A percentile compares a stretch with the other conserved stretches of the same genome.
Evolutionary conservation across 2,329 filamentous ascomycete species (phyloP).

Genomic region (Claviceps arundinis): DNA sequence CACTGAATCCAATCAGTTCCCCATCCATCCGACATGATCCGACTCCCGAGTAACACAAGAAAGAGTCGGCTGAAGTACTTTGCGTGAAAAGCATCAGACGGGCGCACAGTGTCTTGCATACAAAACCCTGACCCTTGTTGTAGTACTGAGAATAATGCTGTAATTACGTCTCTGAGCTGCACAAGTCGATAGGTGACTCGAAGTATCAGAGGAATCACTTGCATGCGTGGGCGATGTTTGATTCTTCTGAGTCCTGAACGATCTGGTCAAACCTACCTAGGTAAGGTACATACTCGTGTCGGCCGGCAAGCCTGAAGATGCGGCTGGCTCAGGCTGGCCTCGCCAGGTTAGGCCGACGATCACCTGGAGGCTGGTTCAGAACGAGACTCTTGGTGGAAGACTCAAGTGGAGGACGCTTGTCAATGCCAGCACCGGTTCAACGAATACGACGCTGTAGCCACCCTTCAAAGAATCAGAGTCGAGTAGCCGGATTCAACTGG

Average conservation of each 20-base stretch:
- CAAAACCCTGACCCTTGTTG: not conserved
- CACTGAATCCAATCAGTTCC: not conserved
- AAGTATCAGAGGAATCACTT: not conserved
- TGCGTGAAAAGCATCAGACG: not conserved
- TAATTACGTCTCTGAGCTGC: not conserved
- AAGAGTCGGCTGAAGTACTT: not conserved
- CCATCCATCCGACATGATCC: too few relatives aligned
- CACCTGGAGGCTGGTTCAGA: conserved; percentile 11
- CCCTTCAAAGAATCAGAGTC: not conserved
- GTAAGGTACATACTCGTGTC: too few relatives aligned
- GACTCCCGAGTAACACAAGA: not conserved
- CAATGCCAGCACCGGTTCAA: not conserved
- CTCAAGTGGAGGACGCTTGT: conserved; percentile 2
- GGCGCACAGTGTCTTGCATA: not conserved
- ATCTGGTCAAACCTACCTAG: not conserved
- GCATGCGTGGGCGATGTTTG: not conserved
- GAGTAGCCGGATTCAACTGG: not conserved
- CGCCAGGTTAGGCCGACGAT: conserved; percentile 15
- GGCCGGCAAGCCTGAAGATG: conserved; percentile 16
- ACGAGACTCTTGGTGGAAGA: conserved; percentile 9
- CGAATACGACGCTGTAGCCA: not conserved
- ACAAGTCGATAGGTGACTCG: not conserved
- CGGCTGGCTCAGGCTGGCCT: conserved; percentile 20
- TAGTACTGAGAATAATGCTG: not conserved
- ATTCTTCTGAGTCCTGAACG: not conserved